These are phyloP conservation scores for Globisporangium splendens DNA, from an alignment of 352 stramenopile species.

Conservation along the genomic window DNA sequence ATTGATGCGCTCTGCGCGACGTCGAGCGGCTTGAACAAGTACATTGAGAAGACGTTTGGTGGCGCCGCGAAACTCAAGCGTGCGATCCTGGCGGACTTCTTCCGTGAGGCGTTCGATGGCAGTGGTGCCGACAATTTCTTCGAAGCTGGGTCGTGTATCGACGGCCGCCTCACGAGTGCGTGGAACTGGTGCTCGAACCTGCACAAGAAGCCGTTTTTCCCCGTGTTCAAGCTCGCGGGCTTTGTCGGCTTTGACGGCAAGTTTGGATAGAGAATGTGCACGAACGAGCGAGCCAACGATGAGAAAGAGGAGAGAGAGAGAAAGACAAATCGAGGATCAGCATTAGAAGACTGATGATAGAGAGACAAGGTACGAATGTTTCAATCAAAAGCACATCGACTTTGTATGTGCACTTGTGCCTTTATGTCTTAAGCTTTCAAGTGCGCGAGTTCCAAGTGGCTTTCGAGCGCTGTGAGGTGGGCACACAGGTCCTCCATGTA, in stretches of 20 bases:
- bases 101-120: conserved; percentile 94
- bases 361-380: background rate
- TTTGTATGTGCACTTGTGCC: background rate
- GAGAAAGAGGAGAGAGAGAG: background rate
- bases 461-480: conserved; percentile 59
- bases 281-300: too few relatives aligned
- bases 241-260: conserved; percentile 97
- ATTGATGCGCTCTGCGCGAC: conserved; percentile 53
- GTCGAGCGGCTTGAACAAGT: conserved; percentile 47
- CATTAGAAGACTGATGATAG: background rate
- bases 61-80: conserved; percentile 78
- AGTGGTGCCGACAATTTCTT: conserved; percentile 95
- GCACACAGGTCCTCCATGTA: conserved; percentile 63
- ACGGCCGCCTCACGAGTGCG: conserved; percentile 94
- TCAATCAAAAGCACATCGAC: background rate
- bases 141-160: conserved; percentile 94
- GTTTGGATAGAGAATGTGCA: conserved; percentile 60
- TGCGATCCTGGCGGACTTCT: conserved; percentile 95
- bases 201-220: conserved; percentile 92
- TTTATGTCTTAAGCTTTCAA: conserved; percentile 35
- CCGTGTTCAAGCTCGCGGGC: conserved; percentile 95
- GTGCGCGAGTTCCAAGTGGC: conserved; percentile 45
- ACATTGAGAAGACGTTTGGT: conserved; percentile 82
- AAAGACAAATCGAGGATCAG: too few relatives aligned
- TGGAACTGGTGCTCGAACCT: conserved; percentile 98